Conservation (phyloP, 345 rosid species). For the Brassica carinata region DNA sequence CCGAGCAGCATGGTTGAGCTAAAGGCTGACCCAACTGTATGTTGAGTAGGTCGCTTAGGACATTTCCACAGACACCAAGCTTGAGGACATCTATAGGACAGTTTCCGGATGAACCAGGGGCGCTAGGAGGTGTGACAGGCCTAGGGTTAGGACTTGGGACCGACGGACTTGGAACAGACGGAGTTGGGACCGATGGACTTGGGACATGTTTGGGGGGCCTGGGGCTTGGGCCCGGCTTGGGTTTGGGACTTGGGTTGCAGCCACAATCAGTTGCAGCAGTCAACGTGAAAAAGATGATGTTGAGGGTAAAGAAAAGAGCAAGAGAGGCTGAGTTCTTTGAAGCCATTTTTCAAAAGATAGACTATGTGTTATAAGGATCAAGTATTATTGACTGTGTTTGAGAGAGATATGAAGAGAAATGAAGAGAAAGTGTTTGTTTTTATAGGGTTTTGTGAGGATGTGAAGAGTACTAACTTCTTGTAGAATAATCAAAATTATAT, state of each 20-base stretch:
- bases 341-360: slow-evolving; percentile 21
- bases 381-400: neutral
- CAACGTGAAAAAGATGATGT: slow-evolving; percentile 35
- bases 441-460: slow-evolving; percentile 16
- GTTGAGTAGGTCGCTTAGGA: slow-evolving; percentile 46
- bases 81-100: slow-evolving; percentile 65
- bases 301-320: slow-evolving; percentile 35
- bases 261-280: slow-evolving; percentile 28
- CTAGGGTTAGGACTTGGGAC: neutral
- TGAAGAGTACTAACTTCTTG: slow-evolving; percentile 19
- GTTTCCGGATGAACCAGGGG: slow-evolving; percentile 31
- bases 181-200: slow-evolving; percentile 1
- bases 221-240: slow-evolving; percentile 16
- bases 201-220: slow-evolving; percentile 1
- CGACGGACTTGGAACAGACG: neutral
- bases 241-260: slow-evolving; percentile 29
- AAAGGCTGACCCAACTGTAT: slow-evolving; percentile 47
- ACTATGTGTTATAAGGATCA: neutral
- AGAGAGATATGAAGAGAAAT: slow-evolving; percentile 14
- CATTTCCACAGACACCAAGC: slow-evolving; percentile 56
- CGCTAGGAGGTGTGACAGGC: slow-evolving; percentile 19
- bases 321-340: slow-evolving; percentile 36
- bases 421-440: slow-evolving; percentile 1
- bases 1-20: slow-evolving; percentile 50
- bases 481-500: neutral